Base-by-base conservation (phyloP, 805 yeast species). In the Starmerella cellae region DNA sequence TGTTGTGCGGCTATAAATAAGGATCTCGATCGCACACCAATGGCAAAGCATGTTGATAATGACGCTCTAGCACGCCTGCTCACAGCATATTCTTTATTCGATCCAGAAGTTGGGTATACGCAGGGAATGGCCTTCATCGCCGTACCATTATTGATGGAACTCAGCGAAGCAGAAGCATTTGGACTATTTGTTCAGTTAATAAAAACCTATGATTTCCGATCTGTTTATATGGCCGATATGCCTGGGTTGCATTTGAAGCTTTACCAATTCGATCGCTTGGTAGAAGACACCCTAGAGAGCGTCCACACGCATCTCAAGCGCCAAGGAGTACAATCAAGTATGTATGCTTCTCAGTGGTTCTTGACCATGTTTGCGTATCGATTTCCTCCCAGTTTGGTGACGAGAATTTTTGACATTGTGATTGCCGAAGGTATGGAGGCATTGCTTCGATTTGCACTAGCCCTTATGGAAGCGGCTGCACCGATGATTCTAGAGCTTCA, bases 291-390 rank as follows among this genome's bases (percentile, higher is more conserved):
- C 35, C 65, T 77, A 18, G 97, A 97, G 0, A 66, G 66, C 5
- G 67, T 91, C 37, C 74, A 74, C 57, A 71, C 73, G 37, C 97
- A 91, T 64, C 65, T 91, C 52, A 68, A 71, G 22, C 75, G 85
- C 48, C 93, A 88, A 60, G 96, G 96, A 5, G 76, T 91, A 20
- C 73, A 79, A 47, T 81, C 95, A 2, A 79, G 94, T 19, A 88
- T 88, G 97, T 91, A 83, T 66, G 97, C 96, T 0, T 78, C 94
- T 2, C 97, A 91, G 61, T 91, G 98, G 98, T 88, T 91, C 56
- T 69, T 91, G 53, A 91, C 97, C 0, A 71, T 91, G 50, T 91
- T 91, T 62, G 94, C 95, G 5, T 91, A 91, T 66, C 84, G 84
- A 58, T 88, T 91, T 60, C 97, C 98, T 14, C 65, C 87, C 39